Base-by-base conservation (phyloP, 768 basidiomycete genomes). In the Lactifluus piperatus region DNA sequence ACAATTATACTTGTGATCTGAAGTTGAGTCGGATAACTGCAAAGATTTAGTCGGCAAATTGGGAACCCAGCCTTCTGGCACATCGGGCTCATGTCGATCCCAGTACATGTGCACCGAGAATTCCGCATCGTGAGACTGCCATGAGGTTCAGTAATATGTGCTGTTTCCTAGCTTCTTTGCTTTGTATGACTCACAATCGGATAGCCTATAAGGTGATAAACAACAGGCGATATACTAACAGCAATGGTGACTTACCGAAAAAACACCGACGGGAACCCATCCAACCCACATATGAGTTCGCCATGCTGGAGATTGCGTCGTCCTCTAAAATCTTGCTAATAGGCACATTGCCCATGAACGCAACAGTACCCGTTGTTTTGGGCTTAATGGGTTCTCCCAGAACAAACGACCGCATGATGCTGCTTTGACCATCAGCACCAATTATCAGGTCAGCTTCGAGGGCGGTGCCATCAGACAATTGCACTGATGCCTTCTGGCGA, bases 391-490 rank as follows among this genome's bases (percentile, higher is more conserved):
- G 48, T n/a, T 49, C 39, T 54, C n/a, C 51, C 26, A 57, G 39
- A 32, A 65, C 16, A 16, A 37, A 57, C 11, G 24, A 34, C 36
- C 64, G 62, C 7, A 65, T 54, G 27, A 50, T 45, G 27, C 64
- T 65, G 51, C 44, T 36, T 18, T 54, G 63, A 16, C 65, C 65
- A 44, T 66, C 65, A 36, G 65, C 65, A 16, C 65, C 65, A n/a
- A 66, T 47, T 36, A 66, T 51, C 26, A 66, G 41, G 44, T 66
- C 65, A 39, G 64, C 54, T 37, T 58, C 54, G 32, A 66, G 44
- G n/a, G 55, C 41, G 2, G 50, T 51, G 24, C 65, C 65, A 37
- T 64, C 54, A 20, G 44, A 20, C n/a, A 66, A 56, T 41, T 54
- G 57, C 4, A 65, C 63, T 26, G 59, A 51, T 30, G 59, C 49